Evolutionary conservation across 2,329 filamentous ascomycete genomes (phyloP).

Genomic region (Trichophyton simii): DNA sequence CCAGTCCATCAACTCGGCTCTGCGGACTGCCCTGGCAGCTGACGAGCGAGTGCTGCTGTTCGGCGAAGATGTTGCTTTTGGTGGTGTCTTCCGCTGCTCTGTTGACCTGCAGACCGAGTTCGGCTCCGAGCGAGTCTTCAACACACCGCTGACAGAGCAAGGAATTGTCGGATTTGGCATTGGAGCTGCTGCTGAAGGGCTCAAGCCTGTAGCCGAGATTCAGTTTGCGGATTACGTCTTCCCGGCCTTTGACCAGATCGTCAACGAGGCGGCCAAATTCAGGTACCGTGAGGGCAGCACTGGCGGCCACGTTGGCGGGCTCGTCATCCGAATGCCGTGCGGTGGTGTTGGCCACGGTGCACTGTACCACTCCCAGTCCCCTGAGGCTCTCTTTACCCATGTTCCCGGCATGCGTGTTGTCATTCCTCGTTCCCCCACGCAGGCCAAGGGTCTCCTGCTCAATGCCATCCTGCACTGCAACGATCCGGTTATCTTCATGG

Average conservation of each 20-base stretch:
- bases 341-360: constrained; percentile 83
- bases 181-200: constrained; percentile 76
- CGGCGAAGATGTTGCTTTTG: constrained; percentile 93
- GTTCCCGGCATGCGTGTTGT: constrained; percentile 75
- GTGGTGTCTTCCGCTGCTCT: constrained; percentile 88
- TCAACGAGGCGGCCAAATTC: constrained; percentile 85
- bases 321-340: constrained; percentile 83
- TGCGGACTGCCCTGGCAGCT: constrained; percentile 66
- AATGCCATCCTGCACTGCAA: constrained; percentile 61
- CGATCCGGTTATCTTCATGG: constrained; percentile 85
- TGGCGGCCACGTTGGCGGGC: constrained; percentile 58
- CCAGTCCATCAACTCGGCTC: constrained; percentile 82
- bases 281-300: constrained; percentile 58
- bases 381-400: constrained; percentile 78
- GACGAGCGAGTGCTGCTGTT: constrained; percentile 85
- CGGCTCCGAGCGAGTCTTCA: constrained; percentile 82
- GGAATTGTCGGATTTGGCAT: constrained; percentile 91
- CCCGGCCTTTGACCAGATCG: constrained; percentile 84
- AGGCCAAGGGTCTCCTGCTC: constrained; percentile 78
- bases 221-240: constrained; percentile 94
- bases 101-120: constrained; percentile 83
- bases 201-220: constrained; percentile 86
- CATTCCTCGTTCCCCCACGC: constrained; percentile 70
- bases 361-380: constrained; percentile 79
- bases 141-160: constrained; percentile 87